Conservation (phyloP, 352 stramenopile species). For the Globisporangium lucens region DNA sequence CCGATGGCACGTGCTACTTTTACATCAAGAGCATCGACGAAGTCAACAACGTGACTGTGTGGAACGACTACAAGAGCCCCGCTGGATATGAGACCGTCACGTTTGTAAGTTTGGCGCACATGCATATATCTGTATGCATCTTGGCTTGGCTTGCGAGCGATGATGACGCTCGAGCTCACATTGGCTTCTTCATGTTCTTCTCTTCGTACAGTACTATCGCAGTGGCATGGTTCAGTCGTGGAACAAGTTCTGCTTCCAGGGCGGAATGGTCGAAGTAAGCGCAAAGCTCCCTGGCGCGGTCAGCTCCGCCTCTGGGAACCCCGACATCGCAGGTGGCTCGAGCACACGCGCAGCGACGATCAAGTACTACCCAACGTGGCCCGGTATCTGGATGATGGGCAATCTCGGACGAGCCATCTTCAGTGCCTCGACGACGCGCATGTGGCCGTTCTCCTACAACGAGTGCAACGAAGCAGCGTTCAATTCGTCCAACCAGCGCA, state of each 20-base stretch:
- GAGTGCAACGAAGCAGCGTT: constrained; percentile 88
- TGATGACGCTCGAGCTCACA: neutral
- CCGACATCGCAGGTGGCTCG: constrained; percentile 64
- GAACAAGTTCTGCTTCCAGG: constrained; percentile 96
- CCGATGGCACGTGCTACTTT: constrained; percentile 45
- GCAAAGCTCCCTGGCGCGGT: constrained; percentile 83
- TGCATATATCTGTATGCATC: neutral
- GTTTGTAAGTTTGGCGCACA: constrained; percentile 50
- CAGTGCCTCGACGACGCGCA: constrained; percentile 87
- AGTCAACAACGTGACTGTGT: constrained; percentile 53
- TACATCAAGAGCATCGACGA: constrained; percentile 51
- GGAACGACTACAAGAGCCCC: constrained; percentile 59
- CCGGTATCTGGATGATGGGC: constrained; percentile 95
- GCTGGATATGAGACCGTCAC: constrained; percentile 45
- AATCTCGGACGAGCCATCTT: constrained; percentile 95
- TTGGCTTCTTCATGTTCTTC: neutral
- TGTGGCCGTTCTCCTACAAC: constrained; percentile 96
- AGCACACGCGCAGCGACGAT: constrained; percentile 32
- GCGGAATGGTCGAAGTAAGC: constrained; percentile 90
- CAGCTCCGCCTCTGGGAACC: constrained; percentile 47
- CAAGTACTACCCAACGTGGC: constrained; percentile 85
- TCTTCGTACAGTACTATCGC: neutral
- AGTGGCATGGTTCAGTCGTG: constrained; percentile 90
- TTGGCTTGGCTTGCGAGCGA: neutral
- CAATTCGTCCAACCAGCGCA: constrained; percentile 54